Evolutionary conservation across 257 asterid genomes (phyloP).

Genomic region (Plectranthus barbatus): DNA sequence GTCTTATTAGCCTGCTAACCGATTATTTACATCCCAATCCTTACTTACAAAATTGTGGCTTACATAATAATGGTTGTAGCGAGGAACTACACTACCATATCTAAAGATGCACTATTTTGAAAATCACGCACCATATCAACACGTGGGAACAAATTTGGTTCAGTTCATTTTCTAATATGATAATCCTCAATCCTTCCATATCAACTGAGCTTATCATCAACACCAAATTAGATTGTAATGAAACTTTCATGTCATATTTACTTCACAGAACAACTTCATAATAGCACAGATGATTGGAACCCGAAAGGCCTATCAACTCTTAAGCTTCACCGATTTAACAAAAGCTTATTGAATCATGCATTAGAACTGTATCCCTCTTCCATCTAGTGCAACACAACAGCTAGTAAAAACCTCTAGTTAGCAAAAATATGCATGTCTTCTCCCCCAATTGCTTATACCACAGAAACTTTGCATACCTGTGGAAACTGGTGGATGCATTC

Average conservation of each 20-base stretch:
- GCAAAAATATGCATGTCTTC: not conserved
- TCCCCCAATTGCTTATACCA: not conserved
- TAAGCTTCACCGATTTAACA: not conserved
- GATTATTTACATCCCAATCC: not conserved
- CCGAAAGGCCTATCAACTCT: not conserved
- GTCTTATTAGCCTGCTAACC: not conserved
- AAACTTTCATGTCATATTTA: no score
- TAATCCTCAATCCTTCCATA: not conserved
- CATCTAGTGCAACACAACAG: not conserved
- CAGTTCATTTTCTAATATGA: not conserved
- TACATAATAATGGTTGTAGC: not conserved
- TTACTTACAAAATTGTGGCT: not conserved
- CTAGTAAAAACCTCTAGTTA: not conserved
- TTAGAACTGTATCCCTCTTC: not conserved
- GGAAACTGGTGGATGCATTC: slow-evolving; percentile 26
- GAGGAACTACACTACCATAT: not conserved
- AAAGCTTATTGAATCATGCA: not conserved
- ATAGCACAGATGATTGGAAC: not conserved
- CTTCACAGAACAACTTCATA: no score
- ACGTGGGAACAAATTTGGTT: not conserved
- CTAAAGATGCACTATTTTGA: not conserved
- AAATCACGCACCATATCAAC: not conserved
- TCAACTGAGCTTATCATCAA: not conserved
- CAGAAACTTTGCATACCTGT: slow-evolving; percentile 24
- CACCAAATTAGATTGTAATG: not conserved